Evolutionary conservation across 2,329 filamentous ascomycete species (phyloP).

Genomic region (Ploettnerulaceae sp.): DNA sequence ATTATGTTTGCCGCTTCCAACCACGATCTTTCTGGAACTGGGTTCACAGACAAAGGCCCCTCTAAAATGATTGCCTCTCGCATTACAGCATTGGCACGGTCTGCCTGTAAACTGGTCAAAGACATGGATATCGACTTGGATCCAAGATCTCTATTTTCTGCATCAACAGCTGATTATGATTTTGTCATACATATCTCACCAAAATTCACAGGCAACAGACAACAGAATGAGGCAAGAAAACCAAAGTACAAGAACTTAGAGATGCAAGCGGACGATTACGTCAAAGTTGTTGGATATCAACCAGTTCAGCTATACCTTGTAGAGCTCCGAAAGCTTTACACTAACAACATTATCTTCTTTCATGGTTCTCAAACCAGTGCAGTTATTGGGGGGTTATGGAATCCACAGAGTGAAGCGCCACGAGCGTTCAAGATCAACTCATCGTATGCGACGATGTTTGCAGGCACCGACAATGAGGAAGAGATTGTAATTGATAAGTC

Average conservation of each 20-base stretch:
- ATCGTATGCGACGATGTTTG: slow-evolving; percentile 57
- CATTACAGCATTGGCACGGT: slow-evolving; percentile 75
- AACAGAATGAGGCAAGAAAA: slow-evolving; percentile 35
- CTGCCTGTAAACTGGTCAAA: slow-evolving; percentile 61
- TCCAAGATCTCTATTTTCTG: slow-evolving; percentile 61
- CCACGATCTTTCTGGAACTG: slow-evolving; percentile 69
- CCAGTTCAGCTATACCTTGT: slow-evolving; percentile 58
- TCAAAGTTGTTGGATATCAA: slow-evolving; percentile 49
- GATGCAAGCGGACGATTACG: slow-evolving; percentile 43
- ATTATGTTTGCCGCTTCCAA: slow-evolving; percentile 79
- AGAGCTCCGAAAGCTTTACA: slow-evolving; percentile 64
- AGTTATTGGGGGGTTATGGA: slow-evolving; percentile 61
- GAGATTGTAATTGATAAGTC: slow-evolving; percentile 60
- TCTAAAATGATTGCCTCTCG: slow-evolving; percentile 79
- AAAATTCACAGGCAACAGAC: slow-evolving; percentile 33
- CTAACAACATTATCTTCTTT: slow-evolving; percentile 73
- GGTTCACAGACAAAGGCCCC: slow-evolving; percentile 72
- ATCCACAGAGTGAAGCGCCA: slow-evolving; percentile 41
- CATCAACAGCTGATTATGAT: slow-evolving; percentile 73
- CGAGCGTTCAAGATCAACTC: slow-evolving; percentile 66
- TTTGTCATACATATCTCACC: slow-evolving; percentile 66
- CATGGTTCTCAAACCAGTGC: slow-evolving; percentile 55
- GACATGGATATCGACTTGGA: slow-evolving; percentile 49
- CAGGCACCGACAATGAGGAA: slow-evolving; percentile 37
- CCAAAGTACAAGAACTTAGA: slow-evolving; percentile 78